Conservation (phyloP, 805 yeast genomes). For the Saccharomyces eubayanus region DNA sequence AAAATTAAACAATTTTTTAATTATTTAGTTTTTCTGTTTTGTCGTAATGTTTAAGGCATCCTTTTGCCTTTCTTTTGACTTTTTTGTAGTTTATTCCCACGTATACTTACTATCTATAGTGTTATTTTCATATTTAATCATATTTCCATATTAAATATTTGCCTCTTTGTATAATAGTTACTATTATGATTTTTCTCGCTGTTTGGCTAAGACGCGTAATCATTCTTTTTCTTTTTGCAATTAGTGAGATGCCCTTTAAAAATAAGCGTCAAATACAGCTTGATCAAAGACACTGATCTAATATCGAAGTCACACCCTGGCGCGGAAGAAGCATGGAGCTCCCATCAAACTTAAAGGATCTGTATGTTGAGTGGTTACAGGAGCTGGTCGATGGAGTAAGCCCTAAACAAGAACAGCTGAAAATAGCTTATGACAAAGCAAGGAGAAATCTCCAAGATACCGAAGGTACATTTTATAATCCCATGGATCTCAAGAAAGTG, state of each 20-base stretch:
- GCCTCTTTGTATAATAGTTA: neutral
- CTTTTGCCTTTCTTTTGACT: neutral
- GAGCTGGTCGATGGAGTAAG: slow-evolving; percentile 41
- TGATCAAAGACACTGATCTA: neutral
- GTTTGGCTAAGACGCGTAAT: neutral
- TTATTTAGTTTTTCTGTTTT: slow-evolving; percentile 8
- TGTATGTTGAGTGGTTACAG: slow-evolving; percentile 53
- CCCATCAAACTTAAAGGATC: slow-evolving; percentile 41
- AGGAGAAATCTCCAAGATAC: slow-evolving; percentile 40
- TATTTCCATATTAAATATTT: neutral
- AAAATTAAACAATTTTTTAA: slow-evolving; percentile 1
- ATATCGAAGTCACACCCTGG: neutral
- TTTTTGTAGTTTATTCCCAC: neutral
- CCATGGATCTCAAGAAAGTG: slow-evolving; percentile 50
- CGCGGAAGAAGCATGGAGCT: slow-evolving; percentile 29
- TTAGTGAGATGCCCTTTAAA: neutral
- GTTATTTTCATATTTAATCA: neutral
- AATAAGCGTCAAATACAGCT: neutral
- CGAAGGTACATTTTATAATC: slow-evolving; percentile 41
- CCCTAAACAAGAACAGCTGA: slow-evolving; percentile 43
- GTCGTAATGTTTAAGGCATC: slow-evolving; percentile 6
- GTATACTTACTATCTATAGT: slow-evolving; percentile 1
- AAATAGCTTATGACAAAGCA: slow-evolving; percentile 49
- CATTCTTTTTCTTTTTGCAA: neutral
- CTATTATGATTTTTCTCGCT: neutral